These are phyloP conservation scores for Barnettozyma botsteinii DNA, from an alignment of 805 yeast genomes.

Conservation along the genomic window DNA sequence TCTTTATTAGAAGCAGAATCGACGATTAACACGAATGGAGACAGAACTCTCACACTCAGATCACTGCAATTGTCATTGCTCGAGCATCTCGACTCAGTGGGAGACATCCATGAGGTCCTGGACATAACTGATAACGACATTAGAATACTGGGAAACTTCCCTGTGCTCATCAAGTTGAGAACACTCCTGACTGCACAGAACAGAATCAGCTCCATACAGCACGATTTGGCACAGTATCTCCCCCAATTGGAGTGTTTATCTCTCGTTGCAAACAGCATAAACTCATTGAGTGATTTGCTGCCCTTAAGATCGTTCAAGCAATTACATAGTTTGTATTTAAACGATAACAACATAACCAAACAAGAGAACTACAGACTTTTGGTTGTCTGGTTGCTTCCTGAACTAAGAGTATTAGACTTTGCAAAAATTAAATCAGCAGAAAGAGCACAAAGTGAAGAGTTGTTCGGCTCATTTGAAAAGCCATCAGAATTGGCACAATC, in stretches of 20 bases:
- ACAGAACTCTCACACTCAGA: conserved; percentile 37
- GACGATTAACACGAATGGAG: conserved; percentile 37
- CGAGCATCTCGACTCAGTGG: conserved; percentile 38
- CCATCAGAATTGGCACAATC: conserved; percentile 28
- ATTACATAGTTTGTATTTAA: conserved; percentile 44
- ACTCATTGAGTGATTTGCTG: conserved; percentile 38
- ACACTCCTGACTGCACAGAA: conserved; percentile 63
- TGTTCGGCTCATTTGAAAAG: conserved; percentile 33
- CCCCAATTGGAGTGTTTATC: conserved; percentile 48
- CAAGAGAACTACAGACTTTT: conserved; percentile 51
- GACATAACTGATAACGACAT: conserved; percentile 77
- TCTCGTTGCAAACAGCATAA: conserved; percentile 47
- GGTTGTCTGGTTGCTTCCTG: conserved; percentile 58
- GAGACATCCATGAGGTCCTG: conserved; percentile 42
- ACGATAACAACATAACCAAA: conserved; percentile 52
- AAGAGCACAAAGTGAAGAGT: conserved; percentile 36
- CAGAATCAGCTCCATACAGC: conserved; percentile 40
- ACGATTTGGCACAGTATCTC: conserved; percentile 28
- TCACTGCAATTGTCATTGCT: conserved; percentile 36
- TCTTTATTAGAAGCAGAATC: conserved; percentile 44
- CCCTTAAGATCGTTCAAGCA: conserved; percentile 34
- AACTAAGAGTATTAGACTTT: conserved; percentile 61
- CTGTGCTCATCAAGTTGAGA: conserved; percentile 36
- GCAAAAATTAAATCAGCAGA: conserved; percentile 53
- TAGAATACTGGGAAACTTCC: conserved; percentile 46